phyloP scores from a whole-genome alignment of 208 protist species.

The Acanthamoeba sp. region DNA sequence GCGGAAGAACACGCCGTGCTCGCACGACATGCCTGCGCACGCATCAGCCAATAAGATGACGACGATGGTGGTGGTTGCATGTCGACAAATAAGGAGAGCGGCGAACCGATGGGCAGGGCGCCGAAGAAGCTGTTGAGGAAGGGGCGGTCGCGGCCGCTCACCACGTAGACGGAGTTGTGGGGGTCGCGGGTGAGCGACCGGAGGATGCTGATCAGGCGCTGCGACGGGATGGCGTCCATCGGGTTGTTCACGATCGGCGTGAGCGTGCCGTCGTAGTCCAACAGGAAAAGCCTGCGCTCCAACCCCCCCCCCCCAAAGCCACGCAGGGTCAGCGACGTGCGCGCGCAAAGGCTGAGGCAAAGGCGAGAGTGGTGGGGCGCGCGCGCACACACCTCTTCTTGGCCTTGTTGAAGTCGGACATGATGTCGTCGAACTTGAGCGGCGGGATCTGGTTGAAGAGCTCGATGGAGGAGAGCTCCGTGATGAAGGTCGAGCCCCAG shows the following conservation, averaged over 20 bases:
- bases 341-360: background rate
- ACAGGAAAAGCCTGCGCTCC: conserved; percentile 74
- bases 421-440: conserved; percentile 59
- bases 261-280: conserved; percentile 86
- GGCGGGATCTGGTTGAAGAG: conserved; percentile 57
- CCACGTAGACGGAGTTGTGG: conserved; percentile 78
- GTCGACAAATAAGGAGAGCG: background rate
- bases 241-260: conserved; percentile 75
- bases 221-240: conserved; percentile 59
- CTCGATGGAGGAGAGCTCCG: conserved; percentile 48
- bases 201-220: conserved; percentile 74
- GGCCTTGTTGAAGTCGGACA: background rate
- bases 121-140: conserved; percentile 63
- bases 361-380: background rate
- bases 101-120: conserved; percentile 5
- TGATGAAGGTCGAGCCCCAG: conserved; percentile 64
- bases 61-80: background rate
- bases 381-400: conserved; percentile 71
- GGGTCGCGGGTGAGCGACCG: conserved; percentile 52
- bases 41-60: background rate
- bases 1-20: conserved; percentile 71
- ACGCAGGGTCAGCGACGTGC: background rate
- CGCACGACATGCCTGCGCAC: conserved; percentile 57
- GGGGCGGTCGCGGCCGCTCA: conserved; percentile 77
- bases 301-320: no score